These are phyloP conservation scores for Carex cristatella DNA, from an alignment of 176 grass and related monocot species.

Conservation along the genomic window DNA sequence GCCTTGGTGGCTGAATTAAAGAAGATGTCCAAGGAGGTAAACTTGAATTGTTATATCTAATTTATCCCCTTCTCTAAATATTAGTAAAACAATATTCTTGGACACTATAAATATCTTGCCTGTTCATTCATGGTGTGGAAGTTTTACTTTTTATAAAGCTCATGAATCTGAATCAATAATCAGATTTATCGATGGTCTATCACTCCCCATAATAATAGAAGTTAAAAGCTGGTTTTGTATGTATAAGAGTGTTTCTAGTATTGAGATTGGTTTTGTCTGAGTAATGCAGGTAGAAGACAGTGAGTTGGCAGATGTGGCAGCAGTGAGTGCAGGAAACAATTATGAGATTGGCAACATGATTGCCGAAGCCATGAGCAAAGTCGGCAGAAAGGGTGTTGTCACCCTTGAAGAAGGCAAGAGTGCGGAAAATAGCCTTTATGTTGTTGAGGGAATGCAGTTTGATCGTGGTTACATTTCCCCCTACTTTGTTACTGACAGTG, in stretches of 20 bases:
- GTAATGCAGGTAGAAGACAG: conserved; percentile 78
- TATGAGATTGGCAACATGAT: conserved; percentile 95
- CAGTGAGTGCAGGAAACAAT: conserved; percentile 95
- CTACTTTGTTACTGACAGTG: conserved; percentile 92
- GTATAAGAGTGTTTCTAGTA: background rate
- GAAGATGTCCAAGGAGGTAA: conserved; percentile 86
- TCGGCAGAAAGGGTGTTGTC: conserved; percentile 90
- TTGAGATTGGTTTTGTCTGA: background rate
- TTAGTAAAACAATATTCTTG: background rate
- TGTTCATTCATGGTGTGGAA: background rate
- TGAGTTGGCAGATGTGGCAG: conserved; percentile 90
- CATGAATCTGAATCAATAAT: background rate
- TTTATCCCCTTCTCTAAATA: background rate
- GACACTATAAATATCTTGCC: background rate
- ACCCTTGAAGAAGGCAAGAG: conserved; percentile 94
- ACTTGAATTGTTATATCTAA: background rate
- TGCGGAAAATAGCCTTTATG: conserved; percentile 81
- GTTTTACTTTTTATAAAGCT: background rate
- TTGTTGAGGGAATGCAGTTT: conserved; percentile 99
- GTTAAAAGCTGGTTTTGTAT: background rate
- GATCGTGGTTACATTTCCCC: conserved; percentile 97
- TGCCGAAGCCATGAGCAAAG: conserved; percentile 96
- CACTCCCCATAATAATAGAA: background rate
- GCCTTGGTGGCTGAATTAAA: conserved; percentile 66
- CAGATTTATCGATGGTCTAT: background rate